These are phyloP conservation scores for Teratosphaeria nubilosa DNA, from an alignment of 2,329 filamentous ascomycete species.

Conservation along the genomic window DNA sequence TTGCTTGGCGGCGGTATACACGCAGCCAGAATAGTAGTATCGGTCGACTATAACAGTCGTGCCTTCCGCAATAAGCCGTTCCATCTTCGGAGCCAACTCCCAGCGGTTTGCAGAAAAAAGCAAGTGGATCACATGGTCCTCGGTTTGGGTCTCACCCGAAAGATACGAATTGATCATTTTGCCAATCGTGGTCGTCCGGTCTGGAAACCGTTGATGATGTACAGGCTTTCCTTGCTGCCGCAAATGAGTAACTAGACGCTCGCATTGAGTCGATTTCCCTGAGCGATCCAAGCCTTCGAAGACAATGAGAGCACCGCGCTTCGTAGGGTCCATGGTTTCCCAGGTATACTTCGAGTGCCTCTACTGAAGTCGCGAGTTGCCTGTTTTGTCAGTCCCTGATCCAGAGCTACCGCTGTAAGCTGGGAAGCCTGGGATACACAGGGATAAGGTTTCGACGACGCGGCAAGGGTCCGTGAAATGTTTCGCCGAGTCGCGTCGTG, in stretches of 20 bases:
- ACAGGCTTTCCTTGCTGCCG: conserved; percentile 42
- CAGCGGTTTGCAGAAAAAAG: conserved; percentile 86
- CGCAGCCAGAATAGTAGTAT: conserved; percentile 89
- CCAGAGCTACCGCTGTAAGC: background rate
- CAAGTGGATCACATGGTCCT: conserved; percentile 83
- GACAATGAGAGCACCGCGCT: conserved; percentile 61
- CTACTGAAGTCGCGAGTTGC: background rate
- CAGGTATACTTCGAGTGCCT: background rate
- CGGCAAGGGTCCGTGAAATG: background rate
- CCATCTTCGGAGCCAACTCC: conserved; percentile 49
- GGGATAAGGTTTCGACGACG: background rate
- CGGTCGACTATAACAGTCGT: conserved; percentile 77
- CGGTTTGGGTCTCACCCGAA: conserved; percentile 44
- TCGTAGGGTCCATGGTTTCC: background rate
- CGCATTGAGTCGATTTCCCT: conserved; percentile 86
- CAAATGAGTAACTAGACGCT: conserved; percentile 50
- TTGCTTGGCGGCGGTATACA: conserved; percentile 83
- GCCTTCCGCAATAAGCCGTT: conserved; percentile 47
- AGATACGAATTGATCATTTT: conserved; percentile 80
- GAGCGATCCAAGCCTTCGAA: conserved; percentile 84
- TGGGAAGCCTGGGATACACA: background rate
- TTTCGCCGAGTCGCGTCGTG: background rate
- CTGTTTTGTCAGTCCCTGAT: background rate
- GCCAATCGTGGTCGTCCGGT: conserved; percentile 74
- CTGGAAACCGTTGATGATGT: conserved; percentile 57